Evolutionary conservation across 768 basidiomycete genomes (phyloP), one percentile per base, ranked within the genome.

Genomic region (Collybiopsis confluens): DNA sequence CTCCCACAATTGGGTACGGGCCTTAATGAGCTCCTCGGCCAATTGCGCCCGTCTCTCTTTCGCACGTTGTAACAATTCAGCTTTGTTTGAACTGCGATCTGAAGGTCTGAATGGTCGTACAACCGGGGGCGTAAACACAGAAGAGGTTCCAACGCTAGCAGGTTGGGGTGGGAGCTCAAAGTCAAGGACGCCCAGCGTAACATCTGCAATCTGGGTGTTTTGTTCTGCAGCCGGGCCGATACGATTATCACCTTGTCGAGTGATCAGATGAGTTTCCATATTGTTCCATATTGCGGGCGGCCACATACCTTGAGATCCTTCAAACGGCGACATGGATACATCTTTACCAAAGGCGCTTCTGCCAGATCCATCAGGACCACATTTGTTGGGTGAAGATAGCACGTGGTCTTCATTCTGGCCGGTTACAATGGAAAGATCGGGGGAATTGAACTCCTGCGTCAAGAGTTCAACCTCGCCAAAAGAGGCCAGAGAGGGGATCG

Each of bases 1-100:
- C 68, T 88, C 86, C 89, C 89, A 90, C 54, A 90, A 66, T 61
- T 85, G 82, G 26, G 80, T 73, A 62, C 85, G 85, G 21, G 83
- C 79, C 50, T 69, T 71, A 45, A 83, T 76, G 42, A 90, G 68
- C 67, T 86, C 83, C 9, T 67, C 68, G 52, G 69, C 68, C 35
- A 91, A 59, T 59, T 79, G 72, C 52, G 68, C 66, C 55, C 80
- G 77, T 61, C 79, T 74, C 59, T 80, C 79, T 51, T 68, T 72
- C 13, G 86, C 87, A 13, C 76, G 74, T 41, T 64, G 69, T 28
- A 90, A 55, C 20, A 85, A 68, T 10, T 74, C 77, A 23, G 69
- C 72, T 57, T 72, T 77, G 45, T 68, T 65, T 51, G 61, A 49
- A n/a, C 30, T 44, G 24, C 50, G 37, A 28, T 61, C 58, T 35